These are phyloP conservation scores for Penicillium ochrochloron DNA, from an alignment of 495 filamentous ascomycete genomes.

Conservation along the genomic window DNA sequence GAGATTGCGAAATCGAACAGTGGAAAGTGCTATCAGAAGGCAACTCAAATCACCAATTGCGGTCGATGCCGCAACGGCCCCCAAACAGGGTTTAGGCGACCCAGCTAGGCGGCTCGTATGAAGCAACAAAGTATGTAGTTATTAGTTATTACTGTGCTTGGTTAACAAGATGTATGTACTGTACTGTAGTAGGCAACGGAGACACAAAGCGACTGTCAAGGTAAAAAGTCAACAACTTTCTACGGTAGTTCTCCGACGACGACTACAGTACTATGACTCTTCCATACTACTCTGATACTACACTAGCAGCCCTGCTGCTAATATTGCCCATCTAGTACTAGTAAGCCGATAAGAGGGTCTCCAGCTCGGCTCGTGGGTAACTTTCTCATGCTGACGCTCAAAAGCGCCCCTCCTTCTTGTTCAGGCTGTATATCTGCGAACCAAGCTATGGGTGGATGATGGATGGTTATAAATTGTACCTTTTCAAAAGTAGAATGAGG, in stretches of 20 bases:
- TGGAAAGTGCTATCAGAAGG: slow-evolving; percentile 11
- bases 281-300: background rate
- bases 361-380: slow-evolving; percentile 1
- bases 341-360: background rate
- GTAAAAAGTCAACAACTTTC: background rate
- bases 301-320: background rate
- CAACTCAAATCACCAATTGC: slow-evolving; percentile 10
- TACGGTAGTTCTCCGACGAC: background rate
- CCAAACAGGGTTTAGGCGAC: slow-evolving; percentile 17
- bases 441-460: background rate
- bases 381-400: slow-evolving; percentile 2
- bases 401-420: background rate
- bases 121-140: too few relatives aligned
- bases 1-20: slow-evolving; percentile 2
- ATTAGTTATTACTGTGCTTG: background rate
- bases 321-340: background rate
- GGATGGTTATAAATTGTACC: background rate
- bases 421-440: background rate
- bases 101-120: slow-evolving; percentile 17
- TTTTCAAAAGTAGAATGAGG: background rate
- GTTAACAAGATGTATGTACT: background rate
- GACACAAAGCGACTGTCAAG: background rate
- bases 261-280: background rate
- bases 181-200: background rate
- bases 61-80: slow-evolving; percentile 11